Base-by-base conservation (phyloP, 371 early-diverging fungal genomes). In the Mucor indicus region DNA sequence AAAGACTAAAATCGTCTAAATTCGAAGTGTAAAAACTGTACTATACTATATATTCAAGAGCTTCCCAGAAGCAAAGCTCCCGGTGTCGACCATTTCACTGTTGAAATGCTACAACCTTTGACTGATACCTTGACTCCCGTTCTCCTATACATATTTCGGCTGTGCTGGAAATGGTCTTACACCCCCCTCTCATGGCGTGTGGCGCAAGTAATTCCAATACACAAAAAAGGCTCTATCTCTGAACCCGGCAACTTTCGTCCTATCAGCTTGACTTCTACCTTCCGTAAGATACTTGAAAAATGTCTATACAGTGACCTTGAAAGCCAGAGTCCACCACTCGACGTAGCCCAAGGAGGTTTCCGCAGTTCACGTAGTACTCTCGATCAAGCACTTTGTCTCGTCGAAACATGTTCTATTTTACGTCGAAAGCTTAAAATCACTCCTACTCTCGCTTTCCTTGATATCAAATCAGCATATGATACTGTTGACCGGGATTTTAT, bases 271-370 rank as follows among this genome's bases (percentile, higher is more conserved):
- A 33, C 35, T 11, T 33, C 35, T 9, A 13, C n/a, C n/a, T 33
- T 33, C n/a, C 35, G 35, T 4, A 33, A 33, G 15, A 5, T 33
- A 13, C n/a, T 33, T 13, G 35, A 33, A 15, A 7, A n/a, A 33
- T 33, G 35, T 15, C 9, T 33, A 4, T 15, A 33, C 20, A 17
- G 15, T 12, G 1, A 5, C 11, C 35, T 50, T 5, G 1, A 13
- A n/a, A 6, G 13, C 17, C 4, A 15, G 7, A 44, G 35, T 5
- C 56, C 56, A 1, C 13, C 44, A 1, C 9, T 50, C 0, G 57
- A 57, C 19, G 29, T 59, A 11, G 64, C 57, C 6, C 59, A 68
- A 53, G 69, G 63, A n/a, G 64, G 69, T 2, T 68, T 68, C 25
- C 57, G 61, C 1, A 11, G 35, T 8, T 27, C 38, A 0, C 39